Percentiles rank a stretch among this genome's conserved stretches.
These are phyloP conservation scores for Arabidopsis lyrata DNA, from an alignment of 441 rosid genomes.

Conservation along the genomic window DNA sequence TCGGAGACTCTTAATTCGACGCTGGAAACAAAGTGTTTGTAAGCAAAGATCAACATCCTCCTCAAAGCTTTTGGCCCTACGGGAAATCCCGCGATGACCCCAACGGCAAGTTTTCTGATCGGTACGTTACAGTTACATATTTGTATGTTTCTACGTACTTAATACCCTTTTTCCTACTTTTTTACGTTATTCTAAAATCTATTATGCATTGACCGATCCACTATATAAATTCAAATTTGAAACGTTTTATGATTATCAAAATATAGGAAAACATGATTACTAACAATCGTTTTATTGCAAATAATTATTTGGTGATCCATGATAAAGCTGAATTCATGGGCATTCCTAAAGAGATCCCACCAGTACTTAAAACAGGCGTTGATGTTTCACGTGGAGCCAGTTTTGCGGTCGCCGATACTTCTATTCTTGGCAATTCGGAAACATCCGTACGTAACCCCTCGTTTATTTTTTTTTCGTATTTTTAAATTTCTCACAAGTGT, in stretches of 20 bases:
- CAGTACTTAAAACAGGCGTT: constrained; percentile 19
- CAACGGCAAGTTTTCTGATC: constrained; percentile 32
- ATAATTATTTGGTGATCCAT: background rate
- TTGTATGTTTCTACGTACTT: background rate
- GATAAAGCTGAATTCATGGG: constrained; percentile 36
- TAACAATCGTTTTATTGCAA: background rate
- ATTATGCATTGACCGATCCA: background rate
- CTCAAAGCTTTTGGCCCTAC: constrained; percentile 24
- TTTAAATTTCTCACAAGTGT: background rate
- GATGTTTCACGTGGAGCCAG: constrained; percentile 38
- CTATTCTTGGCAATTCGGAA: constrained; percentile 19
- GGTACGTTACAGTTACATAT: background rate
- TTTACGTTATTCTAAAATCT: background rate
- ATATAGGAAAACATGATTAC: background rate
- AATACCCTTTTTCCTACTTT: background rate
- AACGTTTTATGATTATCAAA: background rate
- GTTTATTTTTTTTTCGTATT: background rate
- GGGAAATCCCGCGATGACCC: constrained; percentile 39
- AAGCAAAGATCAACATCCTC: background rate
- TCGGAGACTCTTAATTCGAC: constrained; percentile 34
- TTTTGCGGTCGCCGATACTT: constrained; percentile 38
- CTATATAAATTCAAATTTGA: background rate
- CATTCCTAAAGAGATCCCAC: constrained; percentile 27
- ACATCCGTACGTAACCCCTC: constrained; percentile 23
- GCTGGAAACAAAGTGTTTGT: constrained; percentile 25